phyloP scores from a whole-genome alignment of 2,329 filamentous ascomycete genomes.

The Claviceps spartinae region DNA sequence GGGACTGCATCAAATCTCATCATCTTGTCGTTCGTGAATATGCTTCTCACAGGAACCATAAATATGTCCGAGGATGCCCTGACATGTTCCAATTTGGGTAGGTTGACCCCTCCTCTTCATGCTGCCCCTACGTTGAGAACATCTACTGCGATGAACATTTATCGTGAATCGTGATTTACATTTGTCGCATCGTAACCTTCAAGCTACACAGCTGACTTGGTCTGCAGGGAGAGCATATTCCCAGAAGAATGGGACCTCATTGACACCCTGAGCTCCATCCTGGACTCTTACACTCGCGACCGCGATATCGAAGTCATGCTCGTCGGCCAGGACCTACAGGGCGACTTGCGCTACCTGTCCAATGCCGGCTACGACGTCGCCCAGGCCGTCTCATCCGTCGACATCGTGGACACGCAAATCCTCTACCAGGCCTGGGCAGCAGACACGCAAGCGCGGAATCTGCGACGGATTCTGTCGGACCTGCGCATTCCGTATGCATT shows the following conservation, averaged over 20 bases:
- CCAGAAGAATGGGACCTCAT: conserved; percentile 21
- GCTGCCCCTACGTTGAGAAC: neutral
- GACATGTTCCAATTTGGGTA: conserved; percentile 65
- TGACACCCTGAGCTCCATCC: conserved; percentile 21
- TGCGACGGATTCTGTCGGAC: conserved; percentile 48
- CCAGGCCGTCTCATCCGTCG: conserved; percentile 38
- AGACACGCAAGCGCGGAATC: conserved; percentile 36
- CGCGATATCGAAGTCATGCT: conserved; percentile 47
- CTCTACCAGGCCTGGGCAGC: conserved; percentile 53
- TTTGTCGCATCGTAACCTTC: neutral
- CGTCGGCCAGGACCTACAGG: conserved; percentile 59
- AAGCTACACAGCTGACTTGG: too few species aligned
- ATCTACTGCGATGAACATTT: neutral
- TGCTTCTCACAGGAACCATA: conserved; percentile 47
- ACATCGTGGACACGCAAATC: conserved; percentile 57
- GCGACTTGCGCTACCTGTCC: conserved; percentile 57
- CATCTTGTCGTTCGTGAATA: conserved; percentile 71
- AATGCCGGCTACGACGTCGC: conserved; percentile 49
- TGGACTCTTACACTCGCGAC: conserved; percentile 17
- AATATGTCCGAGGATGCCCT: conserved; percentile 60
- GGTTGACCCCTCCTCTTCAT: conserved; percentile 11
- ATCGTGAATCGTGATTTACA: neutral
- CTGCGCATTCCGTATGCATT: conserved; percentile 49
- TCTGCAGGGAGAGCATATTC: conserved; percentile 27
- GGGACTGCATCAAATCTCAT: conserved; percentile 47